Evolutionary conservation across 1,284 basidiomycete genomes (phyloP).

Genomic region (Sporisorium reilianum): DNA sequence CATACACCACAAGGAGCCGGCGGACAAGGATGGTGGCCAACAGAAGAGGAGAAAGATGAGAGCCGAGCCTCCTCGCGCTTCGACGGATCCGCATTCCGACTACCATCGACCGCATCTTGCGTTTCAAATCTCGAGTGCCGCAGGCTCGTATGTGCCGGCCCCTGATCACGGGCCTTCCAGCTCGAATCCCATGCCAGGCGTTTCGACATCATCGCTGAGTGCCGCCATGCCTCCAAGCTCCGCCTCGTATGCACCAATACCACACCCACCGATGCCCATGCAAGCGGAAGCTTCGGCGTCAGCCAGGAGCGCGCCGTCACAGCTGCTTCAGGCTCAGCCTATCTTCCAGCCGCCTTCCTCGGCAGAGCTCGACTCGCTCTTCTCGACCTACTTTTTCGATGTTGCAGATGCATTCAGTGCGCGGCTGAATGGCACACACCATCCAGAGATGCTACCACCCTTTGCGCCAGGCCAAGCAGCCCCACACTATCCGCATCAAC

Average conservation of each 20-base stretch:
- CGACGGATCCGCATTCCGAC: conserved; percentile 1
- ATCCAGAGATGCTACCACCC: conserved; percentile 1
- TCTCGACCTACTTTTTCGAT: conserved; percentile 53
- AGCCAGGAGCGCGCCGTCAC: conserved; percentile 14
- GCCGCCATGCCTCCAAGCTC: conserved; percentile 13
- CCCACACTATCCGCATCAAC: conserved; percentile 4
- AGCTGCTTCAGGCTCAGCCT: conserved; percentile 37
- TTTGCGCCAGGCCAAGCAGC: conserved; percentile 1
- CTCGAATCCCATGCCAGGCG: neutral
- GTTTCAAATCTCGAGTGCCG: conserved; percentile 7
- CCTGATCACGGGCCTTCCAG: conserved; percentile 2
- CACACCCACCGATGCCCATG: conserved; percentile 1
- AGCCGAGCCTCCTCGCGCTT: conserved; percentile 7
- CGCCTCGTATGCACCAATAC: neutral
- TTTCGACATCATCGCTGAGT: conserved; percentile 12
- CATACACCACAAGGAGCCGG: neutral
- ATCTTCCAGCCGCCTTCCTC: conserved; percentile 49
- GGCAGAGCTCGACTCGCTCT: conserved; percentile 51
- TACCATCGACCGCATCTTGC: neutral
- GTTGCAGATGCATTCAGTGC: conserved; percentile 34
- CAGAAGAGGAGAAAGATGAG: conserved; percentile 26
- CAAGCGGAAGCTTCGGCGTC: conserved; percentile 7
- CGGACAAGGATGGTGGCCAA: neutral
- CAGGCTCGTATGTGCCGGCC: conserved; percentile 3
- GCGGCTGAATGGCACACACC: conserved; percentile 6